Evolutionary conservation across 495 filamentous ascomycete species (phyloP), one percentile per base, ranked within the genome.

Genomic region (Penicillium cataractarum): DNA sequence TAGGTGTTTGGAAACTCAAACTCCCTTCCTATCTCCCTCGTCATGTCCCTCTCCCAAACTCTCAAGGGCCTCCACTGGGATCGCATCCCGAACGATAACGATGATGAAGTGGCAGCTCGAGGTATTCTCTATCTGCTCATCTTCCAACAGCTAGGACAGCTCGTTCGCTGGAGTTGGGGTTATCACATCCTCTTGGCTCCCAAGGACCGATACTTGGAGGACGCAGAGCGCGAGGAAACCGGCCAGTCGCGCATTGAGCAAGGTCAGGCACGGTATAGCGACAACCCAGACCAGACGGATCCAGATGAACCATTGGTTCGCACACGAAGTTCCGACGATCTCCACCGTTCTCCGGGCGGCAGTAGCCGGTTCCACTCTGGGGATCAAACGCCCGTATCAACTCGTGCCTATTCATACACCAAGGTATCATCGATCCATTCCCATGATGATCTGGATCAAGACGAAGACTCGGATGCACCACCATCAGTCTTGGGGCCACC

Each of bases 91-190:
- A 90, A 91, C 56, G 95, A 99, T 64, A 98, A 96, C 66, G 93
- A 97, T 66, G 90, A 94, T 59, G 92, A 97, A 76, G 95, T 99
- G 17, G 93, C 87, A 9, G 93, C 95, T 1, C 86, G 95, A 26
- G 95, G 95, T 54, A 98, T 99, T 60, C 80, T 99, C 3, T 99
- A 99, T 68, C 83, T 99, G 12, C 81, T 99, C 57, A 96, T 99
- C 65, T 99, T 99, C 77, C 95, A 98, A 78, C 95, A 99, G 72
- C 86, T 99, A 19, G 95, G 95, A 24, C 95, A 99, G 74, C 82
- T 97, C 22, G 89, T 99, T 51, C 84, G 95, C 57, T 99, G 95
- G 95, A 97, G 91, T 65, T 99, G 96, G 96, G 95, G 95, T 9
- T 97, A 96, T 69, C 92, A 97, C 68, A 86, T 98, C 44, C 79